These are phyloP conservation scores for Diversispora epigaea DNA, from an alignment of 192 early-diverging fungal genomes.

Conservation along the genomic window DNA sequence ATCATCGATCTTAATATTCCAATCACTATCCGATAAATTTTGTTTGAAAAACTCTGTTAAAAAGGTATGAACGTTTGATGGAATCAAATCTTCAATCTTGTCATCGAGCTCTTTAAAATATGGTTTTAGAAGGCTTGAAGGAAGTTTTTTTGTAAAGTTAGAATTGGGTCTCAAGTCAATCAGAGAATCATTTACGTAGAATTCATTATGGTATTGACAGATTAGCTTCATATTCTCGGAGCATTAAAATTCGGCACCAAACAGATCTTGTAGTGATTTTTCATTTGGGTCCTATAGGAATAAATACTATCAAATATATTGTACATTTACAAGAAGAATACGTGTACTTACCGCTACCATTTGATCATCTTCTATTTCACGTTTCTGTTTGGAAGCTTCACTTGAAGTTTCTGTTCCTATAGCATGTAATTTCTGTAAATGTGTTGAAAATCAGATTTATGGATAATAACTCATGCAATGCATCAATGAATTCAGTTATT, in stretches of 20 bases:
- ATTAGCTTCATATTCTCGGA: constrained; percentile 21
- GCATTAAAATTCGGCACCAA: neutral
- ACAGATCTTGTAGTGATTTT: constrained; percentile 20
- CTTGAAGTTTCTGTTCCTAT: neutral
- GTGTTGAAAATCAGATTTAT: no score
- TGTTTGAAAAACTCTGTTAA: constrained; percentile 22
- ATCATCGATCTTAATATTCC: constrained; percentile 30
- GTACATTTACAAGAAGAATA: constrained; percentile 8
- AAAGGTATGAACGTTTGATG: constrained; percentile 18
- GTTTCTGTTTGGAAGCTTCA: constrained; percentile 4
- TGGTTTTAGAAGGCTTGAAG: neutral
- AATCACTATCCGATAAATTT: constrained; percentile 19
- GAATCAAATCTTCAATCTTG: constrained; percentile 32
- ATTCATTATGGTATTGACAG: constrained; percentile 5
- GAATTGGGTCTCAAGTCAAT: constrained; percentile 14
- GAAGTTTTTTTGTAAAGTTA: constrained; percentile 11
- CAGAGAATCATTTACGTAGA: neutral
- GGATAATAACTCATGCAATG: no score
- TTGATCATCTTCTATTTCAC: constrained; percentile 3
- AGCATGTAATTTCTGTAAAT: neutral
- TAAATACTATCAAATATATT: constrained; percentile 16
- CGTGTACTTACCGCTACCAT: neutral
- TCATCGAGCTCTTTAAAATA: constrained; percentile 25
- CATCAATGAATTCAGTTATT: neutral
- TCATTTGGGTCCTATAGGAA: constrained; percentile 9